These are phyloP conservation scores for Sporothrix schenckii DNA, from an alignment of 2,329 filamentous ascomycete species.

Conservation along the genomic window DNA sequence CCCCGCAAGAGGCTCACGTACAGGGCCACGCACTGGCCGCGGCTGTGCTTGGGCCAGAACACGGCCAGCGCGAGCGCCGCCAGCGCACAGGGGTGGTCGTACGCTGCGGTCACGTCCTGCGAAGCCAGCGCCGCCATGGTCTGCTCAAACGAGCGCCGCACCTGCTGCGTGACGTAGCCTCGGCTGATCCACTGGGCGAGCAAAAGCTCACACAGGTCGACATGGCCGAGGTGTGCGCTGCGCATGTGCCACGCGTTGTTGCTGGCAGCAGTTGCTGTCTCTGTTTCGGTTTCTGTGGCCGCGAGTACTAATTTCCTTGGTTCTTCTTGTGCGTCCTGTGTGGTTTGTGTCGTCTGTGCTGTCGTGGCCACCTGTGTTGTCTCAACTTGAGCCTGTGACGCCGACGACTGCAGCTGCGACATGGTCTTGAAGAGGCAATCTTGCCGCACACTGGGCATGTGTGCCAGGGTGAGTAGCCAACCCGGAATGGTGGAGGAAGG, in stretches of 20 bases:
- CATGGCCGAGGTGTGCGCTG: background rate
- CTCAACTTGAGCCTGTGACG: background rate
- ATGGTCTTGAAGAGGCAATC: slow-evolving; percentile 32
- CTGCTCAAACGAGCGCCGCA: slow-evolving; percentile 20
- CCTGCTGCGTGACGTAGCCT: slow-evolving; percentile 36
- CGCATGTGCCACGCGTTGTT: slow-evolving; percentile 24
- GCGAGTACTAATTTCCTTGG: background rate
- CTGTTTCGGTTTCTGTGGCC: background rate
- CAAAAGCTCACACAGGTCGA: slow-evolving; percentile 40
- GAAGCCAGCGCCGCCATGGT: background rate
- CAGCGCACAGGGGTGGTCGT: slow-evolving; percentile 36
- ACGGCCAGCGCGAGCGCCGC: slow-evolving; percentile 40
- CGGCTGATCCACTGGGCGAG: slow-evolving; percentile 42
- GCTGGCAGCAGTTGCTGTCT: background rate
- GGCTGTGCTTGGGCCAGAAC: slow-evolving; percentile 30
- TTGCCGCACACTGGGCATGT: slow-evolving; percentile 36
- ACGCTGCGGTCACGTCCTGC: background rate
- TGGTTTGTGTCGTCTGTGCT: background rate
- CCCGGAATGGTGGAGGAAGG: background rate
- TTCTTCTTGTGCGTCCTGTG: background rate
- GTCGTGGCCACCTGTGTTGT: slow-evolving; percentile 5
- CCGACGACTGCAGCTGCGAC: slow-evolving; percentile 25
- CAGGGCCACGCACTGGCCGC: slow-evolving; percentile 25
- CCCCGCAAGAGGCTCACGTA: slow-evolving; percentile 32
- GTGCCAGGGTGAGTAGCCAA: slow-evolving; percentile 36